Conservation (phyloP, 495 filamentous ascomycete species). For the Xylaria curta region DNA sequence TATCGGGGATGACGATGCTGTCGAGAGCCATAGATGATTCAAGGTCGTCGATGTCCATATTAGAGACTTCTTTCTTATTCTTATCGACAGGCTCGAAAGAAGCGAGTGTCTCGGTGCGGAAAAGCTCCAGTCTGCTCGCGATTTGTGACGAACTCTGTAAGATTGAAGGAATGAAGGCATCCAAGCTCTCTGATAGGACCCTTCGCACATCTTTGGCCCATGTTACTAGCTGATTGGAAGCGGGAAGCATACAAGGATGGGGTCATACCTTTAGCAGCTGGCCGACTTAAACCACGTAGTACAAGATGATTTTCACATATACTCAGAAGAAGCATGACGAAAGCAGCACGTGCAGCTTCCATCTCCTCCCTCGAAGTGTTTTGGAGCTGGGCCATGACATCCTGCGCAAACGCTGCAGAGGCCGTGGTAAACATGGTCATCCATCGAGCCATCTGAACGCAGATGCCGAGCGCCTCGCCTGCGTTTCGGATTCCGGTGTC, state of each 20-base stretch:
- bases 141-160: conserved; percentile 57
- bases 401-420: conserved; percentile 47
- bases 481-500: conserved; percentile 44
- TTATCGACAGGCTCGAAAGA: conserved; percentile 52
- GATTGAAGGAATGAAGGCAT: conserved; percentile 59
- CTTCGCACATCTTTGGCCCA: conserved; percentile 48
- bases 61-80: conserved; percentile 48
- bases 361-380: conserved; percentile 54
- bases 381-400: conserved; percentile 49
- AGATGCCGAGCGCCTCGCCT: conserved; percentile 45
- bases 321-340: conserved; percentile 57
- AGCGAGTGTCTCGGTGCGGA: conserved; percentile 57
- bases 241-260: conserved; percentile 26
- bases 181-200: conserved; percentile 54
- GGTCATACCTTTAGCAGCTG: conserved; percentile 50
- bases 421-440: conserved; percentile 53
- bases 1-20: conserved; percentile 66
- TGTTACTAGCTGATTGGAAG: conserved; percentile 26
- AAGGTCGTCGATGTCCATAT: conserved; percentile 56
- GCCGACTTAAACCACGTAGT: conserved; percentile 50
- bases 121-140: conserved; percentile 57
- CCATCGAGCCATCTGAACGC: conserved; percentile 47
- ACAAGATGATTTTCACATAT: conserved; percentile 59
- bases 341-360: conserved; percentile 58
- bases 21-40: conserved; percentile 56